Evolutionary conservation across 305 asterid genomes (phyloP).

Genomic region (Lippia alba): DNA sequence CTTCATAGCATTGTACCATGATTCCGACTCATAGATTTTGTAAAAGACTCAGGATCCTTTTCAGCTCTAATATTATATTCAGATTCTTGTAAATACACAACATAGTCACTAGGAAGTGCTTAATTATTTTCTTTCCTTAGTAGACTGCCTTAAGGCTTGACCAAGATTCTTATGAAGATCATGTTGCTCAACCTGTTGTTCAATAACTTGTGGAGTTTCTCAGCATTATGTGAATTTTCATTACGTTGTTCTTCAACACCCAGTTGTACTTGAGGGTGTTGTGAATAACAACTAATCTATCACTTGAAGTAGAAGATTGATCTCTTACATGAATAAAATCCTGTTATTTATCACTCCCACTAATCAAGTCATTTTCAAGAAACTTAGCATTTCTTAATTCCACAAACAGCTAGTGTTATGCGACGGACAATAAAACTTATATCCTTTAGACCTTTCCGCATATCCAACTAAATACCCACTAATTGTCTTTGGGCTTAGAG

Average conservation of each 20-base stretch:
- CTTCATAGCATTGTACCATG: background rate
- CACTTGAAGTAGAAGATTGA: background rate
- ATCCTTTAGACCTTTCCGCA: too few species aligned
- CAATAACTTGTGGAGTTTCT: background rate
- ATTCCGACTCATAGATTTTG: background rate
- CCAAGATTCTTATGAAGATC: background rate
- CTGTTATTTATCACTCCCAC: background rate
- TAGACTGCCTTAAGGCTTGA: constrained; percentile 5
- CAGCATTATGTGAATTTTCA: too few species aligned
- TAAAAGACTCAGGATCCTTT: constrained; percentile 16
- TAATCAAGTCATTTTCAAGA: background rate
- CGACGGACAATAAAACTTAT: too few species aligned
- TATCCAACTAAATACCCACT: too few species aligned
- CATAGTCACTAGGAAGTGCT: constrained; percentile 4
- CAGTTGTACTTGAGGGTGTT: too few species aligned
- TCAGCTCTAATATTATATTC: background rate
- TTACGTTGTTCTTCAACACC: too few species aligned
- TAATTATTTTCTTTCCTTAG: background rate
- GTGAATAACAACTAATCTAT: too few species aligned
- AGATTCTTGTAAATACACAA: background rate
- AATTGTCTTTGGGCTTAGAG: too few species aligned
- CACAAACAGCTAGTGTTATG: too few species aligned
- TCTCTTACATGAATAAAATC: background rate
- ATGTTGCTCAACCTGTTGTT: background rate
- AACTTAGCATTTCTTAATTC: too few species aligned